These are phyloP conservation scores for Sporisorium iseilematis-ciliati DNA, from an alignment of 1,284 basidiomycete species.

Conservation along the genomic window DNA sequence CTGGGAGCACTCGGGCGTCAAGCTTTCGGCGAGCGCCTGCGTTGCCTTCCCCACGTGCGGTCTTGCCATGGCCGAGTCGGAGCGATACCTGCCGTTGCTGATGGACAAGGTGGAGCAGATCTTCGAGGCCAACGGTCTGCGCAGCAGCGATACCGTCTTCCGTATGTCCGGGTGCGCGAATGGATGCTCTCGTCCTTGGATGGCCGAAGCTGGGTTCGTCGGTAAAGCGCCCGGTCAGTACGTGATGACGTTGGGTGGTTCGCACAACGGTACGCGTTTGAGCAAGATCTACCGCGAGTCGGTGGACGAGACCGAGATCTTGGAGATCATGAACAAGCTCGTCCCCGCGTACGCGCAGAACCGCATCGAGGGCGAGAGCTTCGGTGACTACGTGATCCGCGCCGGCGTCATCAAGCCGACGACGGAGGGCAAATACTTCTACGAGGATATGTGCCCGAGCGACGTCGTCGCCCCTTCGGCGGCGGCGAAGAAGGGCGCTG, in stretches of 20 bases:
- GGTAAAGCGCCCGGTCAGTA: conserved; percentile 96
- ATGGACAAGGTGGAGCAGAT: conserved; percentile 96
- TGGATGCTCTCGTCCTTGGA: conserved; percentile 79
- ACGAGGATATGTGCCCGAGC: conserved; percentile 59
- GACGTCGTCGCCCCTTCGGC: conserved; percentile 41
- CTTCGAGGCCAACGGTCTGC: conserved; percentile 89
- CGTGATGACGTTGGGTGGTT: conserved; percentile 94
- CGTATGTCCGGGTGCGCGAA: conserved; percentile 78
- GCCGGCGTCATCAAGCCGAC: conserved; percentile 67
- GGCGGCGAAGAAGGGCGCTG: conserved; percentile 48
- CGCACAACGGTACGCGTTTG: conserved; percentile 89
- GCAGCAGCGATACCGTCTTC: conserved; percentile 95
- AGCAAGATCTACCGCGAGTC: conserved; percentile 93
- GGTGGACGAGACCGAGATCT: conserved; percentile 92
- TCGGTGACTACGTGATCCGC: conserved; percentile 91
- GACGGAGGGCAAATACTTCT: conserved; percentile 60
- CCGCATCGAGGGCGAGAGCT: conserved; percentile 87
- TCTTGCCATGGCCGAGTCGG: conserved; percentile 94
- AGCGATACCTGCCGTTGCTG: conserved; percentile 92
- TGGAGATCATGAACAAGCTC: conserved; percentile 88
- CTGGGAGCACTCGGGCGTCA: conserved; percentile 81
- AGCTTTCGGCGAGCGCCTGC: conserved; percentile 78
- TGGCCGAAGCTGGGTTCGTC: conserved; percentile 94
- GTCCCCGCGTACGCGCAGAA: conserved; percentile 93
- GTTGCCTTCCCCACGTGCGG: conserved; percentile 96